Evolutionary conservation across 371 early-diverging fungal genomes (phyloP), one percentile per base, ranked within the genome.

Genomic region (Nosema granulosis): DNA sequence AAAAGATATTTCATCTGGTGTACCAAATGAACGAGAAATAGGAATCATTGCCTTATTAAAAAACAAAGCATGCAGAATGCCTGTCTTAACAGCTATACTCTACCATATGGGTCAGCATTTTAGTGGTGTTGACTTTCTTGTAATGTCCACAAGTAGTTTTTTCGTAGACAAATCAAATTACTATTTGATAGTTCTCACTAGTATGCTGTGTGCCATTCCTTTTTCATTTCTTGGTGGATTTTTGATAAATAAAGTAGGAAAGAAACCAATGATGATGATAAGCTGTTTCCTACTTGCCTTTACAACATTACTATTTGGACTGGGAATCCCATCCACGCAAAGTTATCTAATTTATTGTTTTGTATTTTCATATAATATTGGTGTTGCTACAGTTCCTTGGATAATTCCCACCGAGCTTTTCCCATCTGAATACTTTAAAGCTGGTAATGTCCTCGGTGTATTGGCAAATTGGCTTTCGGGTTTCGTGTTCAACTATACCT

Each of bases 121-220:
- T 9, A 88, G 89, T 34, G 93, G 92, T 37, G 90, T 93, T 87
- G 92, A 92, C 78, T 92, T 89, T 0, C 91, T 93, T 18, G 90
- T 93, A 16, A 92, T 88, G 82, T 94, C 90, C 79, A 35, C 56
- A 43, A 16, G 9, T 31, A 56, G 54, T 37, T 28, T 74, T 4
- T 22, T 59, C 12, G 29, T 31, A 28, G 28, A 28, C n/a, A 28
- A 43, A 20, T 20, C 50, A 0, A 57, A 70, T 58, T 29, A 57
- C 9, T 67, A 65, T 66, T 31, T 67, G 1, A 43, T 29, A 69
- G 20, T 49, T 57, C 13, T 71, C 49, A 35, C 29, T 18, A 56
- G 62, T 0, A 58, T 68, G 2, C 35, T 29, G 0, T 52, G 74
- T 34, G 65, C 78, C n/a, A 26, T 75, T 31, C 38, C 66, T 91